A percentile compares a stretch with the other conserved stretches of the same genome.
phyloP scores from a whole-genome alignment of 371 early-diverging fungal genomes.

The Syncephalis plumigaleata region DNA sequence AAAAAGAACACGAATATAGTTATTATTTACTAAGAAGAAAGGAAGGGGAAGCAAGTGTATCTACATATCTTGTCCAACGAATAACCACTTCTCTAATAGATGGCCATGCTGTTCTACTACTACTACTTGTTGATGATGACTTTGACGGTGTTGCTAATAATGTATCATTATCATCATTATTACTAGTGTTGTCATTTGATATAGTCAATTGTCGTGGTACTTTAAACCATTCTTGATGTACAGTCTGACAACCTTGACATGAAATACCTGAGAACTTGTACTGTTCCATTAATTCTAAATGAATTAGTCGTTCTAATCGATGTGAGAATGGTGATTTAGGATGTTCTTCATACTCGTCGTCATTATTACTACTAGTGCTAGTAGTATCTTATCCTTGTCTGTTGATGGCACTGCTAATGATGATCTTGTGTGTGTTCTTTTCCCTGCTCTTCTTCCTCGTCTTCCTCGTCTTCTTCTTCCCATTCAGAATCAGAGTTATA shows the following conservation, averaged over 20 bases:
- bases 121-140: too few relatives aligned
- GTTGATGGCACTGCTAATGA: background rate
- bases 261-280: background rate
- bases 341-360: background rate
- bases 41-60: too few relatives aligned
- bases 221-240: conserved; percentile 7
- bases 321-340: conserved; percentile 7
- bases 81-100: too few relatives aligned
- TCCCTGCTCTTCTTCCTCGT: background rate
- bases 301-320: conserved; percentile 4
- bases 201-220: background rate
- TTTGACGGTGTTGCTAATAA: too few relatives aligned
- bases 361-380: too few relatives aligned
- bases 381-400: too few relatives aligned
- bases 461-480: background rate
- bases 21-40: too few relatives aligned
- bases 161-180: too few relatives aligned
- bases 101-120: too few relatives aligned
- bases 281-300: conserved; percentile 3
- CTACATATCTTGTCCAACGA: too few relatives aligned
- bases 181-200: too few relatives aligned
- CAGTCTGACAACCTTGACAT: background rate
- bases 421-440: background rate
- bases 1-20: too few relatives aligned
- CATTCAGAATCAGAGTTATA: background rate